phyloP scores from a whole-genome alignment of 2,329 filamentous ascomycete genomes.

The Penicillium sp. region DNA sequence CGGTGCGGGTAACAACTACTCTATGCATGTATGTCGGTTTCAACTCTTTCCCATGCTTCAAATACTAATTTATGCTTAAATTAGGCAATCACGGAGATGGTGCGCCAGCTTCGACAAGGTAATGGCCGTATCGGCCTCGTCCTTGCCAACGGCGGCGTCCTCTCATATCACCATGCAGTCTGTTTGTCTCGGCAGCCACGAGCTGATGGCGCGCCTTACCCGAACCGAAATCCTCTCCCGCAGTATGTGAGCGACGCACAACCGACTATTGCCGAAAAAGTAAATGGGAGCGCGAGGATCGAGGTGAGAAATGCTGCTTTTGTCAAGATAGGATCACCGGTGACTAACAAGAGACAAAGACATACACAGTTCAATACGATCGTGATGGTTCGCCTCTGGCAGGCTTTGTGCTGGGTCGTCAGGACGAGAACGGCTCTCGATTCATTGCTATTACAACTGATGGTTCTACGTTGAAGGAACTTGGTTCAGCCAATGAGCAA shows the following conservation, averaged over 20 bases:
- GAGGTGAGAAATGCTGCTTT: background rate
- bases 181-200: constrained; percentile 60
- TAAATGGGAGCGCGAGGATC: background rate
- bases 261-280: background rate
- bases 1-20: constrained; percentile 72
- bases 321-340: background rate
- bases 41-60: background rate
- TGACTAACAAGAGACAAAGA: background rate
- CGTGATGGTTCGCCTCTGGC: constrained; percentile 3
- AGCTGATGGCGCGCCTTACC: background rate
- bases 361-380: constrained; percentile 13
- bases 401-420: constrained; percentile 1
- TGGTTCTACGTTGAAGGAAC: background rate
- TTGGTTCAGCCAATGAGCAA: background rate
- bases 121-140: constrained; percentile 57
- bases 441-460: constrained; percentile 1
- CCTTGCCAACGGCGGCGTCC: constrained; percentile 66
- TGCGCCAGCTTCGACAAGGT: constrained; percentile 55
- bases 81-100: constrained; percentile 59
- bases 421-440: background rate
- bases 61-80: background rate
- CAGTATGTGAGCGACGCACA: background rate
- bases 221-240: background rate
- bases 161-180: constrained; percentile 68
- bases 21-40: constrained; percentile 60